Base-by-base conservation (phyloP, 108 stramenopile species). In the Fistulifera pelliculosa region DNA sequence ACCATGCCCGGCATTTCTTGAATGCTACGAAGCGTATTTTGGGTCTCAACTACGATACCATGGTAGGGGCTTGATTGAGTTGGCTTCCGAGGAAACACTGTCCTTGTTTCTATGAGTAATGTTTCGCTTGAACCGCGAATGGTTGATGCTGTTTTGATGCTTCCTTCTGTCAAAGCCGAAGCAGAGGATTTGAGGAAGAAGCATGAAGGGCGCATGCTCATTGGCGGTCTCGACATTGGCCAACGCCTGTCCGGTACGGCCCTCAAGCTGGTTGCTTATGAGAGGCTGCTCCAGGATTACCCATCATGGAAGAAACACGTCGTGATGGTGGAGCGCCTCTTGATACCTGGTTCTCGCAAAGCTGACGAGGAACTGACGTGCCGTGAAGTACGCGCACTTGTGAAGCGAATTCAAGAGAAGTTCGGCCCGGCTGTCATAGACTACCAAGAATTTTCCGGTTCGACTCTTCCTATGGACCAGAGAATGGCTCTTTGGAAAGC, bases 1-100 rank as follows among this genome's bases (percentile, higher is more conserved):
- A 99, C 66, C 97, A 99, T 65, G 98, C 99, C 1, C 75, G 99
- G 8, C 99, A 99, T 65, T 99, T 99, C 73, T 71, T 99, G 51
- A 98, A 97, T 70, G 97, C 97, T 8, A 79, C 94, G 63, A 98
- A 98, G 66, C 94, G 99, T 2, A 92, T 98, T 47, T 66, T 99
- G 58, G 99, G 99, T n/a, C 62, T 97, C 39, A 85, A 69, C 39
- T 94, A 95, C 58, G 85, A 95, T 58, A 80, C 66, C 56, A 48
- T 93, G 19, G 73, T 73, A 0, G 93, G 99, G 99, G 99, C 31
- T 70, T 98, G 42, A 95, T 98, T 58, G 98, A 2, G 84, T 99
- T 17, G 71, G 83, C 58, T 83, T 90, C 65, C 64, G 83, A 50
- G 92, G 90, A 14, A 72, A 88, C 2, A 96, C 93, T 23, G 95